Evolutionary conservation across 306 rosid genomes (phyloP).

Genomic region (Myrica gale): DNA sequence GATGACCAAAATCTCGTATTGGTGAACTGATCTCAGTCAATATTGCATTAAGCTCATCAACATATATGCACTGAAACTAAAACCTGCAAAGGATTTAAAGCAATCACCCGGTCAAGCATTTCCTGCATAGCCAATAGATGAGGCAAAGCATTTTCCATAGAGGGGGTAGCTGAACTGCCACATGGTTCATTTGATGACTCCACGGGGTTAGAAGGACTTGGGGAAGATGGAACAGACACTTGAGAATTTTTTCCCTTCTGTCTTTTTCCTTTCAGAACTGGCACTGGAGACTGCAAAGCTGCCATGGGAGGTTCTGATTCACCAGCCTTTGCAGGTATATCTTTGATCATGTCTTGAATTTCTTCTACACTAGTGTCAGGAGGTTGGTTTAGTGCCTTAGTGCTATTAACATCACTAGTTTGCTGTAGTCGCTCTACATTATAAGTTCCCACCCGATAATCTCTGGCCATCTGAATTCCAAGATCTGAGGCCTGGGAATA

Average conservation of each 20-base stretch:
- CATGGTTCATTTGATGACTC: constrained; percentile 51
- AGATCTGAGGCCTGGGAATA: constrained; percentile 68
- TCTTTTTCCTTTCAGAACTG: constrained; percentile 46
- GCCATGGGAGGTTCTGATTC: constrained; percentile 38
- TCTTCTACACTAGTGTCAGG: constrained; percentile 33
- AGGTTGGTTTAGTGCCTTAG: constrained; percentile 31
- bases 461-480: constrained; percentile 62
- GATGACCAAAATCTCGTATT: not conserved
- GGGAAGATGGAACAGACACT: constrained; percentile 40
- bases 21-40: not conserved
- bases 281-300: constrained; percentile 46
- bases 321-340: constrained; percentile 33
- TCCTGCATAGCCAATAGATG: constrained; percentile 54
- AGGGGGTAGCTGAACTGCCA: constrained; percentile 39
- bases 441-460: constrained; percentile 30
- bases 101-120: constrained; percentile 60
- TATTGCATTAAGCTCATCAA: constrained; percentile 14
- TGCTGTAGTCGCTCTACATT: constrained; percentile 37
- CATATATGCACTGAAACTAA: constrained; percentile 10
- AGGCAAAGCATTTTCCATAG: constrained; percentile 47
- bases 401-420: constrained; percentile 32
- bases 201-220: constrained; percentile 45
- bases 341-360: constrained; percentile 44
- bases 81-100: constrained; percentile 9
- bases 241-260: constrained; percentile 61